phyloP scores from a whole-genome alignment of 306 rosid genomes.

The Vigna radiata region DNA sequence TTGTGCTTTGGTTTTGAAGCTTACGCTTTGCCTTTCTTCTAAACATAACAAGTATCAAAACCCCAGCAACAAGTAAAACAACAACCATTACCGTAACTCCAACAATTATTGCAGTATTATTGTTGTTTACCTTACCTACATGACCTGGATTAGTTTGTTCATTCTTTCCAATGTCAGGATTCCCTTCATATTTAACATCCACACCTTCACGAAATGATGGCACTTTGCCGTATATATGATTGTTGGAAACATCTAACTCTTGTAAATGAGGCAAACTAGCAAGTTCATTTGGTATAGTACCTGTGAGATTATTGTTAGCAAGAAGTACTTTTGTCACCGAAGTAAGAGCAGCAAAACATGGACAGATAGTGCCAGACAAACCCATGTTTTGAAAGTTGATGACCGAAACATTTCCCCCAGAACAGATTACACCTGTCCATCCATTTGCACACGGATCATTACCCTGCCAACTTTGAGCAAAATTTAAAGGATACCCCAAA shows the following conservation, averaged over 20 bases:
- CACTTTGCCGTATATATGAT: constrained; percentile 58
- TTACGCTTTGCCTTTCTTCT: constrained; percentile 41
- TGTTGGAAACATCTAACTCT: constrained; percentile 68
- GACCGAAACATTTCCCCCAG: constrained; percentile 44
- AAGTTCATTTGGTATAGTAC: constrained; percentile 73
- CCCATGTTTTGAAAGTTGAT: constrained; percentile 68
- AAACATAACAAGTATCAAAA: constrained; percentile 34
- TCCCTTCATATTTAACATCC: constrained; percentile 52
- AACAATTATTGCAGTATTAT: constrained; percentile 29
- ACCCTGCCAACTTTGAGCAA: constrained; percentile 72
- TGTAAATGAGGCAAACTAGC: constrained; percentile 51
- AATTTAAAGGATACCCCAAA: constrained; percentile 62
- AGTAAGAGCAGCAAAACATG: constrained; percentile 53
- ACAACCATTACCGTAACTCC: constrained; percentile 51
- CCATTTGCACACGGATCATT: constrained; percentile 69
- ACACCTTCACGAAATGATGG: constrained; percentile 59
- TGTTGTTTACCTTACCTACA: neutral
- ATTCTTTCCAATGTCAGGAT: constrained; percentile 72
- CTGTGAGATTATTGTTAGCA: constrained; percentile 55
- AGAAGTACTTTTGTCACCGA: constrained; percentile 57
- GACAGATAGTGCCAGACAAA: constrained; percentile 72
- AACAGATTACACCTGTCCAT: constrained; percentile 69
- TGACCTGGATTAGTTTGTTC: neutral
- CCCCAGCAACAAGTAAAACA: constrained; percentile 41
- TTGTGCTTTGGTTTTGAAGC: constrained; percentile 40